These are phyloP conservation scores for Microthlaspi erraticum DNA, from an alignment of 345 rosid genomes.

Conservation along the genomic window DNA sequence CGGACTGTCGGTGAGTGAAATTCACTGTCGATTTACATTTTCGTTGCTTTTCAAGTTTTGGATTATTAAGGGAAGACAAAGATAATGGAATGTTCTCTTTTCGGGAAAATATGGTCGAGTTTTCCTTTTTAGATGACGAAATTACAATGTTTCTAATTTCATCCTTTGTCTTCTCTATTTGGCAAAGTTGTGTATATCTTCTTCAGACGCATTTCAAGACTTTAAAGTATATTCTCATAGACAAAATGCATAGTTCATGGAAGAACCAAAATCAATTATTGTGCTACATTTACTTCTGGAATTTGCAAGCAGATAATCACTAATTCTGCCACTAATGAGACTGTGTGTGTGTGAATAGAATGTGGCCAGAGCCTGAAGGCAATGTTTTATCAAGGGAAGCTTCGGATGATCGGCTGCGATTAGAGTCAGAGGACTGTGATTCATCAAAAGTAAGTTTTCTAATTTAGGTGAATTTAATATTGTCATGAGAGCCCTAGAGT, in stretches of 20 bases:
- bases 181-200: constrained; percentile 15
- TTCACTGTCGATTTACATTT: constrained; percentile 8
- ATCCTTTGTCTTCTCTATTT: background rate
- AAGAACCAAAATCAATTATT: constrained; percentile 14
- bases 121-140: constrained; percentile 7
- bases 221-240: background rate
- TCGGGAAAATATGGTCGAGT: constrained; percentile 5
- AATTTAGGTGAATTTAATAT: background rate
- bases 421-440: constrained; percentile 76
- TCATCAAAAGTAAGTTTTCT: constrained; percentile 61
- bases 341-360: constrained; percentile 52
- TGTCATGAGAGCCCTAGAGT: background rate
- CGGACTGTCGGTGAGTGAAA: constrained; percentile 32
- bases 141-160: constrained; percentile 6
- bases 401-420: constrained; percentile 58
- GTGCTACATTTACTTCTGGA: background rate
- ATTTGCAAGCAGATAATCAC: background rate
- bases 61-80: background rate
- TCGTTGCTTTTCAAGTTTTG: constrained; percentile 1
- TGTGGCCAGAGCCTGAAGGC: constrained; percentile 85
- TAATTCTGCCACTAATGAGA: background rate
- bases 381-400: constrained; percentile 51
- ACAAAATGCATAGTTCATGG: background rate
- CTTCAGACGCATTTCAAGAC: background rate
- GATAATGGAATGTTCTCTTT: background rate